Base-by-base conservation (phyloP, 306 rosid genomes). In the Pterocarpus macrocarpus region DNA sequence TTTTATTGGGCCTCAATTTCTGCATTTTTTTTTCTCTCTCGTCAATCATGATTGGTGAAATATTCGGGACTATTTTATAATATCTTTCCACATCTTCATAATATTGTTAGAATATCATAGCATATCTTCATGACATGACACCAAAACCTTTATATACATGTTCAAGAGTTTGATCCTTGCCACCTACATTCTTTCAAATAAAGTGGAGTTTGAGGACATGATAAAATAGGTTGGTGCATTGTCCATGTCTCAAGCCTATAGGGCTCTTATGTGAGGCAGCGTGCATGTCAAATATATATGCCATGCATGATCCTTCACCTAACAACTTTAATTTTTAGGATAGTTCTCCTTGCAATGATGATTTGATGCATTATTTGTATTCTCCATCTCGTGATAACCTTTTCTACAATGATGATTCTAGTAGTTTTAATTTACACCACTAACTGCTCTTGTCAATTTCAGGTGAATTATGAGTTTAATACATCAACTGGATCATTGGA, bases 381-480 rank as follows among this genome's bases (percentile, higher is more conserved):
- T 64, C 59, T 71, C 77, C 43, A 72, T 80, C 45, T 6, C 73
- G 43, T 34, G 47, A 82, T 81, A 81, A 58, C 56, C 58, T 67
- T 49, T 68, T 80, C 7, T 59, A 8, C 15, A 33, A 11, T 72
- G 53, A 73, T 44, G 68, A 17, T 50, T 76, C 13, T 49, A 52
- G 55, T 66, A 15, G 74, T 73, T 69, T 76, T 63, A 63, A 30
- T 49, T 77, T 61, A 13, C 56, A 36, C 17, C 15, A 14, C 67
- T 43, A 11, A 71, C 55, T 39, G 15, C 7, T 71, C 72, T 30
- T 87, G 67, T 73, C 69, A 56, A 73, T 87, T 90, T 85, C 92
- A 95, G 99, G 96, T 95, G 81, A 91, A 89, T 86, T 95, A 91
- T 45, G 83, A 81, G 82, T 87, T 80, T 77, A 86, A 93, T 83